Percentiles rank a stretch among this genome's conserved stretches.
Evolutionary conservation across 2,329 filamentous ascomycete species (phyloP).

Genomic region (Eutypa lata): DNA sequence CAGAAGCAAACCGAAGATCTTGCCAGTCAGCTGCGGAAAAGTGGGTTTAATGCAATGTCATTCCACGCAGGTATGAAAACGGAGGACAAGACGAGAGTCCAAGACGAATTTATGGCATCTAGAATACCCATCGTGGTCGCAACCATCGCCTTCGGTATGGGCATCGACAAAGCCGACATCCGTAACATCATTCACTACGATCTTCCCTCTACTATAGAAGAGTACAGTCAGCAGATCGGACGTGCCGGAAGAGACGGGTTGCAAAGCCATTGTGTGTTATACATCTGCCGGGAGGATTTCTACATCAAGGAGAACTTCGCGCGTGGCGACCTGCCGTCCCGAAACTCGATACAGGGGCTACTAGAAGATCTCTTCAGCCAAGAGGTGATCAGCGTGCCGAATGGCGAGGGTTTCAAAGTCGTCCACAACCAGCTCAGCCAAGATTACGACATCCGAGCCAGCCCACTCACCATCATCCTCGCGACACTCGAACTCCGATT

Average conservation of each 20-base stretch:
- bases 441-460: constrained; percentile 52
- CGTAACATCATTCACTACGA: constrained; percentile 54
- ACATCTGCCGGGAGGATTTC: constrained; percentile 54
- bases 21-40: constrained; percentile 31
- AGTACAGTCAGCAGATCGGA: constrained; percentile 57
- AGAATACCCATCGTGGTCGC: constrained; percentile 46
- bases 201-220: constrained; percentile 49
- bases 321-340: constrained; percentile 56
- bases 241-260: constrained; percentile 53
- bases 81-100: constrained; percentile 41
- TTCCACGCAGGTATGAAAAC: constrained; percentile 51
- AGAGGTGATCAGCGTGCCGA: constrained; percentile 25
- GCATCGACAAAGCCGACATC: constrained; percentile 55
- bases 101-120: constrained; percentile 50
- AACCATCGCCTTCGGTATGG: constrained; percentile 60
- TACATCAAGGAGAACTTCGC: constrained; percentile 58
- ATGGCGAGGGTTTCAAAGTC: constrained; percentile 43
- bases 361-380: constrained; percentile 49
- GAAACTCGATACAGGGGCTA: constrained; percentile 42
- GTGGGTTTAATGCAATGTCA: constrained; percentile 39
- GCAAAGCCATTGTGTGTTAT: constrained; percentile 54
- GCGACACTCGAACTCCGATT: constrained; percentile 60
- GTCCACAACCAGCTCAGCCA: constrained; percentile 42
- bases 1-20: constrained; percentile 50
- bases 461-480: constrained; percentile 51